Evolutionary conservation across 2,329 filamentous ascomycete species (phyloP).

Genomic region (Epichloe gansuensis): DNA sequence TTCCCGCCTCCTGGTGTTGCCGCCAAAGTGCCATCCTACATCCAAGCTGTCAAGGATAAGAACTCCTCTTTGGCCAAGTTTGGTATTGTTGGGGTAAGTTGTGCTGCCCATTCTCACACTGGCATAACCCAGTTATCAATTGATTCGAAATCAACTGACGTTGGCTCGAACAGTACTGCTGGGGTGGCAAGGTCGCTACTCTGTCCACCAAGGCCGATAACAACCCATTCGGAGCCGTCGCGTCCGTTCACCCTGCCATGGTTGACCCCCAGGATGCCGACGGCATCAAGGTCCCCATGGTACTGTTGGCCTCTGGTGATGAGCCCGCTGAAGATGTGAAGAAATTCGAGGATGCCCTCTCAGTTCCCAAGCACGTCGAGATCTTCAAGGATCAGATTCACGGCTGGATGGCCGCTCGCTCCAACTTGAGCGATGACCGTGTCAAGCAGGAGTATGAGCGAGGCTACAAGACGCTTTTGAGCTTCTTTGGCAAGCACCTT

Average conservation of each 20-base stretch:
- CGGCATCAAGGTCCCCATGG: conserved; percentile 46
- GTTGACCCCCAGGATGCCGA: conserved; percentile 49
- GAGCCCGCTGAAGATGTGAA: conserved; percentile 43
- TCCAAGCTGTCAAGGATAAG: conserved; percentile 37
- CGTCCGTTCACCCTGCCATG: conserved; percentile 47
- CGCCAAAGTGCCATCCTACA: conserved; percentile 38
- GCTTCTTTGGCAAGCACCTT: conserved; percentile 43
- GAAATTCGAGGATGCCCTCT: conserved; percentile 41
- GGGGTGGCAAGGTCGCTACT: conserved; percentile 55
- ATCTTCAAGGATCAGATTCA: conserved; percentile 55
- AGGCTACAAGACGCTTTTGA: conserved; percentile 45
- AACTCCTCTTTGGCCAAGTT: conserved; percentile 44
- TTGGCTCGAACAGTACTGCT: conserved; percentile 40
- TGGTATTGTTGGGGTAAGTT: conserved; percentile 46
- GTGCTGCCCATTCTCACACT: not conserved
- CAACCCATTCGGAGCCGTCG: conserved; percentile 43
- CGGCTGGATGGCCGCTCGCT: conserved; percentile 61
- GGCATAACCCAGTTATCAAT: not conserved
- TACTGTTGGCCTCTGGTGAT: conserved; percentile 53
- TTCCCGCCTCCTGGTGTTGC: conserved; percentile 35
- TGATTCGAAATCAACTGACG: not conserved
- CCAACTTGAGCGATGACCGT: conserved; percentile 41
- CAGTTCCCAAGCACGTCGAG: conserved; percentile 47
- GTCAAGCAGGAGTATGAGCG: conserved; percentile 50
- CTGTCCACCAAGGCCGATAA: conserved; percentile 34